Conservation (phyloP, 139 green algal species). For the Ulvella scutata region DNA sequence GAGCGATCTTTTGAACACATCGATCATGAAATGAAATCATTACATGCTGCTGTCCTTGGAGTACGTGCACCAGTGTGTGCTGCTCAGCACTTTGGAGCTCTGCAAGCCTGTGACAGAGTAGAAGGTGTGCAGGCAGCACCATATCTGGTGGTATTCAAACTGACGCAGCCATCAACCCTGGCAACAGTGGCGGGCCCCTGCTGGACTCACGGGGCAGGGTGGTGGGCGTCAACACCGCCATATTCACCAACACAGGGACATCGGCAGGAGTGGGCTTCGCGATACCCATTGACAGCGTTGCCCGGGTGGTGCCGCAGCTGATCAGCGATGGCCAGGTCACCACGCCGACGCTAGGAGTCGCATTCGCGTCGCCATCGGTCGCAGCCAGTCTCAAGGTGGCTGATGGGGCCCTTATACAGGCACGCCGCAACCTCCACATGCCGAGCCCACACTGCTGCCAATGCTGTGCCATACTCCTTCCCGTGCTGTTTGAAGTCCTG, state of each 20-base stretch:
- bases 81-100: too few species aligned
- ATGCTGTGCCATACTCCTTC: too few species aligned
- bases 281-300: slow-evolving; percentile 47
- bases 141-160: slow-evolving; percentile 72
- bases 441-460: too few species aligned
- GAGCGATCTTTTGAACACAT: too few species aligned
- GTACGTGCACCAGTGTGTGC: too few species aligned
- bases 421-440: too few species aligned
- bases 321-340: slow-evolving; percentile 21
- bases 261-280: slow-evolving; percentile 67
- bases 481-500: too few species aligned
- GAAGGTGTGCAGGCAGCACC: slow-evolving; percentile 14
- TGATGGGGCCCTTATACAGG: slow-evolving; percentile 11
- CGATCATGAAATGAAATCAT: too few species aligned
- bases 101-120: too few species aligned
- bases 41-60: too few species aligned
- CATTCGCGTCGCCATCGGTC: not conserved
- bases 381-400: slow-evolving; percentile 9
- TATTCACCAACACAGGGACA: slow-evolving; percentile 64
- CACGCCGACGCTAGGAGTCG: not conserved
- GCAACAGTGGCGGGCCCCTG: slow-evolving; percentile 49
- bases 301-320: slow-evolving; percentile 62
- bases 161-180: slow-evolving; percentile 42
- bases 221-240: slow-evolving; percentile 65
- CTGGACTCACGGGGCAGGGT: slow-evolving; percentile 43